phyloP scores from a whole-genome alignment of 441 rosid genomes.

The Mallotus japonicus region DNA sequence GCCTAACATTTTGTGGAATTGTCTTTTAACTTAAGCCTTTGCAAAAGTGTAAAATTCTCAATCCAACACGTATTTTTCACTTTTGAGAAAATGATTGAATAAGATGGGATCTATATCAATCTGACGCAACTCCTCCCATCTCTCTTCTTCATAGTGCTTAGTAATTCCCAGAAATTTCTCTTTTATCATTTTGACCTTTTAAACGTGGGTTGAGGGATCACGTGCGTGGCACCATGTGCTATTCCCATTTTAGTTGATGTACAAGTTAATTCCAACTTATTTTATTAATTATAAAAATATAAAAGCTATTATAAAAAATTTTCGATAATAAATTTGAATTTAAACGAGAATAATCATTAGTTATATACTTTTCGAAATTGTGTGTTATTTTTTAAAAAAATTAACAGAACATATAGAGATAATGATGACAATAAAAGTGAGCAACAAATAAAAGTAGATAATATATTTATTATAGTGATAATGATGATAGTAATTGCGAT shows the following conservation, averaged over 20 bases:
- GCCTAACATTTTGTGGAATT: slow-evolving; percentile 1
- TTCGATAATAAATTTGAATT: no score
- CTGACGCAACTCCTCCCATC: background rate
- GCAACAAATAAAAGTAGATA: no score
- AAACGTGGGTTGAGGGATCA: background rate
- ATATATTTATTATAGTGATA: no score
- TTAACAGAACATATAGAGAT: no score
- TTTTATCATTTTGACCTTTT: background rate
- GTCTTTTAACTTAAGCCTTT: background rate
- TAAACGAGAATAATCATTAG: no score
- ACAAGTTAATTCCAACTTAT: no score
- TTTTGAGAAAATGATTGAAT: background rate
- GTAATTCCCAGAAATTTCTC: slow-evolving; percentile 1
- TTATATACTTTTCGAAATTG: no score
- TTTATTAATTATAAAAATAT: no score
- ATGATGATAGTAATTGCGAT: background rate
- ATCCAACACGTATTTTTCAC: background rate
- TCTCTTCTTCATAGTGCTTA: background rate
- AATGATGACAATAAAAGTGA: no score
- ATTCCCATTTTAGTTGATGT: background rate
- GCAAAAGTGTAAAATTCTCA: background rate
- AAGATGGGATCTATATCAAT: background rate
- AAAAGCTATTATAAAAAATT: no score
- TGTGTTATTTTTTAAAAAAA: no score
- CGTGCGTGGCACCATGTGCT: background rate